Evolutionary conservation across 208 protist genomes (phyloP).

Genomic region (Endotrypanum monterogeii): DNA sequence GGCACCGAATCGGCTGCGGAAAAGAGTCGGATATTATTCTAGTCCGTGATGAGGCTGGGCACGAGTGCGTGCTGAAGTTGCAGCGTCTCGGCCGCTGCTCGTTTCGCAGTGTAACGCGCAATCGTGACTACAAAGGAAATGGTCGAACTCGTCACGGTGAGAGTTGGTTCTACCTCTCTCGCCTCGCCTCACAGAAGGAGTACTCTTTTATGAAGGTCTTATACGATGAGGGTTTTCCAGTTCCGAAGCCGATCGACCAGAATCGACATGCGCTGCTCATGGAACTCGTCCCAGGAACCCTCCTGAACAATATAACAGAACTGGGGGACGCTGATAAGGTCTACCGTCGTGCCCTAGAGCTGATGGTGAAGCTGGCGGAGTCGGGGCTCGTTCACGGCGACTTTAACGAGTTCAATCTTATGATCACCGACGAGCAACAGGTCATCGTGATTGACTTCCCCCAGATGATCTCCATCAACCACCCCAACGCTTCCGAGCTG

Average conservation of each 20-base stretch:
- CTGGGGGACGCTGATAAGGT: conserved; percentile 90
- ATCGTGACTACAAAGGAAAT: conserved; percentile 96
- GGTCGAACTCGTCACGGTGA: conserved; percentile 81
- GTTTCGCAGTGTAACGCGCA: conserved; percentile 97
- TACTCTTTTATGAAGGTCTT: conserved; percentile 98
- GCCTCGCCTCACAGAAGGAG: conserved; percentile 98
- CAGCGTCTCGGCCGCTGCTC: conserved; percentile 97
- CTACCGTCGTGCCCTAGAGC: conserved; percentile 89
- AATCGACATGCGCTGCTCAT: conserved; percentile 99
- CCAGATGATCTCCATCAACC: conserved; percentile 98
- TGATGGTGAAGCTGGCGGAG: conserved; percentile 94
- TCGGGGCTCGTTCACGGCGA: conserved; percentile 98
- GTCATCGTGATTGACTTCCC: conserved; percentile 99
- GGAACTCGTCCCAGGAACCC: conserved; percentile 92
- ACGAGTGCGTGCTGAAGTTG: conserved; percentile 93
- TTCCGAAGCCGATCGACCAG: conserved; percentile 96
- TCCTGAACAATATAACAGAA: conserved; percentile 93
- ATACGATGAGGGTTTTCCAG: conserved; percentile 96
- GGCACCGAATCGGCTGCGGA: conserved; percentile 98
- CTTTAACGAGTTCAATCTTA: conserved; percentile 99
- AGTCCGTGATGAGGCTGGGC: conserved; percentile 80
- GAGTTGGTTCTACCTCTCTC: conserved; percentile 99
- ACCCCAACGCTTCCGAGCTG: conserved; percentile 94
- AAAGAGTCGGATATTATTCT: conserved; percentile 99
- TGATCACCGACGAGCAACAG: conserved; percentile 92